These are phyloP conservation scores for Trifolium fragiferum DNA, from an alignment of 306 rosid genomes.

Conservation along the genomic window DNA sequence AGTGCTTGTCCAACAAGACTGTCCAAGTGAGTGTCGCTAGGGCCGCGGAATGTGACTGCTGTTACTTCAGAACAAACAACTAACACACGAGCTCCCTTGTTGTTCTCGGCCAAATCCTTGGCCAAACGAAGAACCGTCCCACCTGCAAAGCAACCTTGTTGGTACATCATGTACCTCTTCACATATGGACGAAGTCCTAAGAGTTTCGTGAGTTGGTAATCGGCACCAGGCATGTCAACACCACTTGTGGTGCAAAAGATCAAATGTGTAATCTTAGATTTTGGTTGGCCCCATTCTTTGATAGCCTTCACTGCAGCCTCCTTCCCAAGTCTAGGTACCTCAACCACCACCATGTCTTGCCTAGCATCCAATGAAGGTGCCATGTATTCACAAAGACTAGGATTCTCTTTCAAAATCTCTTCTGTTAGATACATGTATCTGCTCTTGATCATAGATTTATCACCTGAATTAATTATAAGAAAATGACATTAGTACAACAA, in stretches of 20 bases:
- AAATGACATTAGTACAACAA: not conserved
- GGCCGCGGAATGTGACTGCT: slow-evolving; percentile 43
- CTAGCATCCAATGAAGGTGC: slow-evolving; percentile 76
- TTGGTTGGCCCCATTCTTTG: slow-evolving; percentile 55
- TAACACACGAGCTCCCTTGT: slow-evolving; percentile 42
- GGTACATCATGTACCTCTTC: slow-evolving; percentile 81
- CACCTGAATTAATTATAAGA: slow-evolving; percentile 47
- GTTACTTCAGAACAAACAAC: slow-evolving; percentile 48
- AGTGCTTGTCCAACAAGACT: slow-evolving; percentile 46
- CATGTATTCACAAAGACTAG: slow-evolving; percentile 56
- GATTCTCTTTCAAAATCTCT: slow-evolving; percentile 46
- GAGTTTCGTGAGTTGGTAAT: slow-evolving; percentile 74
- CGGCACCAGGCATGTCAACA: slow-evolving; percentile 80
- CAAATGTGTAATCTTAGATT: slow-evolving; percentile 72
- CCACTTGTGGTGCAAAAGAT: slow-evolving; percentile 81
- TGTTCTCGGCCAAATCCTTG: slow-evolving; percentile 46
- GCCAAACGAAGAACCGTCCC: slow-evolving; percentile 52
- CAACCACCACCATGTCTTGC: slow-evolving; percentile 74
- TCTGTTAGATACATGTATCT: slow-evolving; percentile 39
- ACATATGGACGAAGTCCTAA: slow-evolving; percentile 71
- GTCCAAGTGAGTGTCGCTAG: slow-evolving; percentile 40
- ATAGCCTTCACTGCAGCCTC: slow-evolving; percentile 71
- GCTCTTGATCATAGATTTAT: slow-evolving; percentile 46
- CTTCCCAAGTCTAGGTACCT: slow-evolving; percentile 73
- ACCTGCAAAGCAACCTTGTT: slow-evolving; percentile 48